phyloP scores from a whole-genome alignment of 208 protist genomes.

The Endotrypanum monterogeii region DNA sequence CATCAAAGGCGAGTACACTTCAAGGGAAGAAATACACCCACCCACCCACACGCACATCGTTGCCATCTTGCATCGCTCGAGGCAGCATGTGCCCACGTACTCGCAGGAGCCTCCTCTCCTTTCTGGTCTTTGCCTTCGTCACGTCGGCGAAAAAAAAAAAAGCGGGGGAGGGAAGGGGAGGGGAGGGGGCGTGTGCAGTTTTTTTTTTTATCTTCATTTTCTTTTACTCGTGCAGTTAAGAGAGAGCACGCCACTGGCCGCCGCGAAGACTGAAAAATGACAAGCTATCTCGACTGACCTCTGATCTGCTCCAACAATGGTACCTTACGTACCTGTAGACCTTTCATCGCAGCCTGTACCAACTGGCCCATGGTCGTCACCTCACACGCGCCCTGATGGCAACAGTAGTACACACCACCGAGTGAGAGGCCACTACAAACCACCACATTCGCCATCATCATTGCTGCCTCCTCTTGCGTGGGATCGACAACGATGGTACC shows the following conservation, averaged over 20 bases:
- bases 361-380: constrained; percentile 58
- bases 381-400: constrained; percentile 68
- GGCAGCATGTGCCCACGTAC: background rate
- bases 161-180: background rate
- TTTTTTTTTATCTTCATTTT: constrained; percentile 1
- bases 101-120: background rate
- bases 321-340: constrained; percentile 40
- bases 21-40: no score
- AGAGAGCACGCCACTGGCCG: background rate
- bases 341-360: constrained; percentile 46
- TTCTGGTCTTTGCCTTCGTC: background rate
- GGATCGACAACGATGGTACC: constrained; percentile 65
- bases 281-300: constrained; percentile 3
- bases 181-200: background rate
- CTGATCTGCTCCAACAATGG: constrained; percentile 54
- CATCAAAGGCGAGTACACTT: no score
- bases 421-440: constrained; percentile 54
- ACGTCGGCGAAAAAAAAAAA: no score
- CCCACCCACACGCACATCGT: background rate
- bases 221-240: background rate
- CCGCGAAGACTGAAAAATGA: background rate
- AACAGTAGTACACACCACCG: constrained; percentile 55
- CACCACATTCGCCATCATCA: constrained; percentile 41
- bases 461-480: constrained; percentile 43
- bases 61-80: background rate